Percentiles rank a stretch among this genome's conserved stretches.
These are phyloP conservation scores for Fusarium xylarioides DNA, from an alignment of 2,329 filamentous ascomycete genomes.

Conservation along the genomic window DNA sequence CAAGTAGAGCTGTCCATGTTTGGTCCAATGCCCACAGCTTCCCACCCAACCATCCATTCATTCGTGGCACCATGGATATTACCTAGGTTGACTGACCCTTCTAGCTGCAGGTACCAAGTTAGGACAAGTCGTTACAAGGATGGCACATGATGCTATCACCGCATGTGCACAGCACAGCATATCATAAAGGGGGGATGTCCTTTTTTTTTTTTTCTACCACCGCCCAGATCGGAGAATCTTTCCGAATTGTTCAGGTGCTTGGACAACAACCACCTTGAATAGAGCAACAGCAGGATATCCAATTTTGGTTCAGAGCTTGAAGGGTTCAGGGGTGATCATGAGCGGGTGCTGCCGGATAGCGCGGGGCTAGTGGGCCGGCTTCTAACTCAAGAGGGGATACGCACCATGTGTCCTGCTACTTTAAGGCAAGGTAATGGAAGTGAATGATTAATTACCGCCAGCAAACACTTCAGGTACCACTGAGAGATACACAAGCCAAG, in stretches of 20 bases:
- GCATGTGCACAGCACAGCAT: background rate
- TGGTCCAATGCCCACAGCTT: constrained; percentile 10
- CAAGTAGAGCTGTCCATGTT: constrained; percentile 3
- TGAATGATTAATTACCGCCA: background rate
- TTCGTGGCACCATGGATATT: constrained; percentile 23
- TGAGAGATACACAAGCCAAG: constrained; percentile 3
- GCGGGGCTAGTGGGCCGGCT: constrained; percentile 33
- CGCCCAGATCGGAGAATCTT: background rate
- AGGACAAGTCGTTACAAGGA: constrained; percentile 27
- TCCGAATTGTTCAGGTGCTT: background rate
- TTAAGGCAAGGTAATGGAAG: background rate
- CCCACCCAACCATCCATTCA: constrained; percentile 10
- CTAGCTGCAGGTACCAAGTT: constrained; percentile 38
- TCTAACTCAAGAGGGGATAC: constrained; percentile 19
- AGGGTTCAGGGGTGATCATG: constrained; percentile 35
- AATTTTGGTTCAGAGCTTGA: constrained; percentile 17
- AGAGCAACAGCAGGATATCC: constrained; percentile 3
- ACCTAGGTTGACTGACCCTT: constrained; percentile 8
- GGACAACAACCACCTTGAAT: background rate
- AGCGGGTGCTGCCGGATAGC: constrained; percentile 39
- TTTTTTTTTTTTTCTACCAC: background rate
- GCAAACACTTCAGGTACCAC: constrained; percentile 12
- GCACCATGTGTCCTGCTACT: background rate
- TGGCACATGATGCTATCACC: constrained; percentile 20
- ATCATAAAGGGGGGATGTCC: background rate